Conservation (phyloP, 768 basidiomycete genomes). For the Hysterangium stoloniferum region DNA sequence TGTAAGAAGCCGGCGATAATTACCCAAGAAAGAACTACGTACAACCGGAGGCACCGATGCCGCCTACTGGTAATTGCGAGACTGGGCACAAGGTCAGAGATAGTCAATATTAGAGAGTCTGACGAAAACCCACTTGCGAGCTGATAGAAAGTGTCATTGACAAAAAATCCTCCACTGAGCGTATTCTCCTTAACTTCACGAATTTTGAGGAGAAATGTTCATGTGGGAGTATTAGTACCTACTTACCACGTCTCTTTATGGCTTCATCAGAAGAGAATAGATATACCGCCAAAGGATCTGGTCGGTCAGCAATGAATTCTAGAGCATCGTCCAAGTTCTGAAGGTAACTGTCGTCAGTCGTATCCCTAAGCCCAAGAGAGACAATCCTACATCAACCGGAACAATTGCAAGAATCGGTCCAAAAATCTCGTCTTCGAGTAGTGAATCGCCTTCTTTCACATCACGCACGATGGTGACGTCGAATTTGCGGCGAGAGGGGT, state of each 20-base stretch:
- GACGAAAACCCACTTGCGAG: constrained; percentile 36
- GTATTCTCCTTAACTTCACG: constrained; percentile 59
- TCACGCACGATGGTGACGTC: constrained; percentile 69
- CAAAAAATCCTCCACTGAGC: constrained; percentile 60
- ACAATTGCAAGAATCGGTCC: constrained; percentile 76
- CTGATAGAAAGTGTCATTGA: constrained; percentile 64
- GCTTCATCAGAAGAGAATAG: constrained; percentile 57
- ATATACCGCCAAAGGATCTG: constrained; percentile 74
- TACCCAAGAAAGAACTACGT: constrained; percentile 21
- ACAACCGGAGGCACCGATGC: constrained; percentile 68
- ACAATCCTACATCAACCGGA: constrained; percentile 36
- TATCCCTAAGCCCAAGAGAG: constrained; percentile 14
- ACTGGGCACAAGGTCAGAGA: constrained; percentile 29
- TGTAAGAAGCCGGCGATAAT: neutral
- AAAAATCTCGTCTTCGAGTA: constrained; percentile 81
- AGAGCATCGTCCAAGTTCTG: constrained; percentile 62
- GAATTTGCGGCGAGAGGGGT: constrained; percentile 52
- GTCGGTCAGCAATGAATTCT: constrained; percentile 47
- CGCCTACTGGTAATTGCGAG: constrained; percentile 67
- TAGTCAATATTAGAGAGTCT: constrained; percentile 52
- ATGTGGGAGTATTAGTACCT: neutral
- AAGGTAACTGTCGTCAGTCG: neutral
- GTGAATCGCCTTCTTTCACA: constrained; percentile 52
- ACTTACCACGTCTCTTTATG: constrained; percentile 55
- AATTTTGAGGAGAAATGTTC: neutral